Evolutionary conservation across 1,284 basidiomycete genomes (phyloP), one percentile per base, ranked within the genome.

Genomic region (Pholiota adiposa): DNA sequence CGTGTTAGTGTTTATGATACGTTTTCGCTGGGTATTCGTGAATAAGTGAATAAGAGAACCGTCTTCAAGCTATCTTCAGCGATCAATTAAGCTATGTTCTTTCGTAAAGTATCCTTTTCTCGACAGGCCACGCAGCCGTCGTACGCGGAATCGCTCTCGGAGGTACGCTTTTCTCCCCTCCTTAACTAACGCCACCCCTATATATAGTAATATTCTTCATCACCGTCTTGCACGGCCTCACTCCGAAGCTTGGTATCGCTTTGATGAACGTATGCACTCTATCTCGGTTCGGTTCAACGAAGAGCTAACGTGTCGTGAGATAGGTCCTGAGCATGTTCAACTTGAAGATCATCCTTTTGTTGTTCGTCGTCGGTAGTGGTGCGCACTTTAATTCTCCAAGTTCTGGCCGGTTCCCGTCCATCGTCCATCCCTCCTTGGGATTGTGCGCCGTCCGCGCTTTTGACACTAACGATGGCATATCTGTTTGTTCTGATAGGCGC

Each of bases 91-190:
- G 2, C 6, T 4, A 14, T 33, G n/a, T 18, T 31, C 29, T 46
- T 14, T 9, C 19, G 7, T 43, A 3, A 9, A 86, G 84, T 59
- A 84, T 83, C 43, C 75, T 83, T 18, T 67, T 82, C 44, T 72
- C 77, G 2, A 83, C 78, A 2, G 81, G 77, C 2, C 69, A 75
- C 19, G 65, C 65, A 0, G 75, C 77, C 86, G 72, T 71, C 0
- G 77, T 79, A 8, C 80, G 85, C 54, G 84, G 83, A 0, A 87
- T 88, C 51, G 86, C 82, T 2, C 66, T 86, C 3, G 86, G 73
- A 72, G 83, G 82, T 19, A 23, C 6, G 4, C 14, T 38, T 4
- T 23, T 12, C n/a, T 40, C 4, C 19, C n/a, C 43, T 58, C 51
- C n/a, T 38, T 36, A 29, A 25, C 14, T 50, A n/a, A 54, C 25